phyloP scores from a whole-genome alignment of 202 grass and related monocot genomes.

The Zoysia matrella region DNA sequence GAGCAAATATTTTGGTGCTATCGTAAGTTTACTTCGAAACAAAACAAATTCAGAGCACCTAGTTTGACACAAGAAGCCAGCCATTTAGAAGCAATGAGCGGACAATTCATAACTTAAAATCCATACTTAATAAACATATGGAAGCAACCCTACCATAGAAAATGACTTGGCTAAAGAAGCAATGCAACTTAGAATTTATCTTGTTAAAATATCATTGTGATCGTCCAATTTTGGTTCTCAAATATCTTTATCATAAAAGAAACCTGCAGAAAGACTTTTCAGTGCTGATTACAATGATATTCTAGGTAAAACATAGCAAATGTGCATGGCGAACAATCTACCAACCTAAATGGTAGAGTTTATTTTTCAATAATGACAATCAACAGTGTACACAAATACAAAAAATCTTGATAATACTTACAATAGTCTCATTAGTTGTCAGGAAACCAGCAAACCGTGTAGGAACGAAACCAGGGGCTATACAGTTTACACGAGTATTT shows the following conservation, averaged over 20 bases:
- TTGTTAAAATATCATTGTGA: not conserved
- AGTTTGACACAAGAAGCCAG: not conserved
- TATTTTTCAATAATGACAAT: constrained; percentile 1
- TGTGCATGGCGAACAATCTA: not conserved
- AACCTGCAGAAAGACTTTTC: not conserved
- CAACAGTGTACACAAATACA: constrained; percentile 6
- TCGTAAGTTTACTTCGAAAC: not conserved
- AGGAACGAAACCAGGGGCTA: constrained; percentile 98
- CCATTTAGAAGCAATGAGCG: not conserved
- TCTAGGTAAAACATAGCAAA: not conserved
- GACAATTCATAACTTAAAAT: not conserved
- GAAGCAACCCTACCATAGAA: not conserved
- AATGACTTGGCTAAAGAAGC: not conserved
- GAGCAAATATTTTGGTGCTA: not conserved
- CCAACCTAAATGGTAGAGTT: not conserved
- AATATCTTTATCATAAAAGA: not conserved
- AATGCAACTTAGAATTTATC: not conserved
- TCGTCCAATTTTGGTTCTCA: not conserved
- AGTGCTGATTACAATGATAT: not conserved
- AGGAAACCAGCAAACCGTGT: constrained; percentile 91
- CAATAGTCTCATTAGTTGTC: constrained; percentile 68
- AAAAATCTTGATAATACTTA: constrained; percentile 55
- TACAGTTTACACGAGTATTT: constrained; percentile 92
- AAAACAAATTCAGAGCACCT: not conserved
- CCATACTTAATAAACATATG: not conserved